A percentile compares a stretch with the other conserved stretches of the same genome.
Conservation (phyloP, 148 eudicot species). For the Polygonum maritimum region DNA sequence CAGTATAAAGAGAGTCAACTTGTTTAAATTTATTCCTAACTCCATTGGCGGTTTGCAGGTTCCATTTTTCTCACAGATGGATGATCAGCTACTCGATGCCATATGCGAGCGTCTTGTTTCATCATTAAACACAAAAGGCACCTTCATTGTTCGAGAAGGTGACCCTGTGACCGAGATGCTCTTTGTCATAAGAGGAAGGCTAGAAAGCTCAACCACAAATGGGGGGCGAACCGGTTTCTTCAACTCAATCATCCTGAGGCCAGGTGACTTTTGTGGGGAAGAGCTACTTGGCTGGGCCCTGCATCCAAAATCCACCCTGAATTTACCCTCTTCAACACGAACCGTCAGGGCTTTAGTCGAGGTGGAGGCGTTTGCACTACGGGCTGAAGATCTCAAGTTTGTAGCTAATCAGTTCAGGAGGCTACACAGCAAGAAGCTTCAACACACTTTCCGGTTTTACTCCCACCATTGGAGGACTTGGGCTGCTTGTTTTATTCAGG, state of each 20-base stretch:
- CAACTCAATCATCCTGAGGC: constrained; percentile 50
- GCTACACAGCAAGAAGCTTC: constrained; percentile 81
- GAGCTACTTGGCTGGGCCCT: constrained; percentile 80
- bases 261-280: constrained; percentile 91
- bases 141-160: constrained; percentile 75
- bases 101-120: constrained; percentile 79
- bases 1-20: too few species aligned
- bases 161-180: constrained; percentile 85
- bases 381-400: constrained; percentile 75
- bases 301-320: constrained; percentile 57
- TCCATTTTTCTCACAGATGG: constrained; percentile 89
- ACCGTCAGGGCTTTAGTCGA: constrained; percentile 68
- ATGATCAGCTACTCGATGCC: constrained; percentile 80
- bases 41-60: constrained; percentile 31
- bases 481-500: constrained; percentile 89
- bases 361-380: constrained; percentile 73
- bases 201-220: constrained; percentile 77
- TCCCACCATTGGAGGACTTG: constrained; percentile 94
- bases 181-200: constrained; percentile 67
- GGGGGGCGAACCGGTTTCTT: constrained; percentile 86
- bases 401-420: constrained; percentile 76
- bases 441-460: constrained; percentile 73
- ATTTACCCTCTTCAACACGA: constrained; percentile 72
- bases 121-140: constrained; percentile 66
- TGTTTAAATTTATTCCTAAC: neutral